Percentiles rank a stretch among this genome's conserved stretches.
phyloP scores from a whole-genome alignment of 2,329 filamentous ascomycete genomes.

The Dothidotthia symphoricarpi region DNA sequence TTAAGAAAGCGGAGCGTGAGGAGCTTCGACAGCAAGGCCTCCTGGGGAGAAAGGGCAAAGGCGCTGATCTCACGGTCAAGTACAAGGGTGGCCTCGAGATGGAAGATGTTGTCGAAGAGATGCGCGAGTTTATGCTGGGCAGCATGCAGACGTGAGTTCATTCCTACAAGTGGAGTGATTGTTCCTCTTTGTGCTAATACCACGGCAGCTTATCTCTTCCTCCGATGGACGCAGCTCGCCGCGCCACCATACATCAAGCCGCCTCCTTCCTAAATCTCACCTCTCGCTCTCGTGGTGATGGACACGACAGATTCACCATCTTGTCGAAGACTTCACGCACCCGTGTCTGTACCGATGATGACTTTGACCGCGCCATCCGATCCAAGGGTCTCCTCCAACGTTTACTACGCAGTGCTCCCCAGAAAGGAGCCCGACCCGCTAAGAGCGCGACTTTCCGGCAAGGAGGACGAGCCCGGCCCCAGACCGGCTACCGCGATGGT shows the following conservation, averaged over 20 bases:
- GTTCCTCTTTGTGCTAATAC: neutral
- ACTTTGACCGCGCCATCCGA: constrained; percentile 47
- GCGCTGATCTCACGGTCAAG: constrained; percentile 60
- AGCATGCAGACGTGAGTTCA: constrained; percentile 60
- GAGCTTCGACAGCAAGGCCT: constrained; percentile 47
- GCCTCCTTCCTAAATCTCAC: constrained; percentile 73
- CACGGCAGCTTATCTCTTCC: constrained; percentile 66
- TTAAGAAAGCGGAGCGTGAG: constrained; percentile 50
- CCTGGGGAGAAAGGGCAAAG: constrained; percentile 46
- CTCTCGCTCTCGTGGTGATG: constrained; percentile 78
- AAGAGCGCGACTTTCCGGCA: constrained; percentile 14
- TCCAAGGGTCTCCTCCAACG: constrained; percentile 52
- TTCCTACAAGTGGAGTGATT: neutral
- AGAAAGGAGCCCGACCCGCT: constrained; percentile 7
- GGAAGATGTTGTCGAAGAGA: constrained; percentile 68
- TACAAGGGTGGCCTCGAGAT: constrained; percentile 71
- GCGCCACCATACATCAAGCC: constrained; percentile 77
- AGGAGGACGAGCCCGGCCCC: constrained; percentile 15
- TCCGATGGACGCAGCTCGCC: constrained; percentile 75
- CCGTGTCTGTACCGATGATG: constrained; percentile 56
- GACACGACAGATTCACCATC: constrained; percentile 69
- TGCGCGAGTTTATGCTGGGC: constrained; percentile 68
- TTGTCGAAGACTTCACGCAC: constrained; percentile 74
- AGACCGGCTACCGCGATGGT: constrained; percentile 67
- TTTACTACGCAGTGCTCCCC: constrained; percentile 22